Conservation (phyloP, 192 early-diverging fungal species). For the Geosiphon pyriformis region DNA sequence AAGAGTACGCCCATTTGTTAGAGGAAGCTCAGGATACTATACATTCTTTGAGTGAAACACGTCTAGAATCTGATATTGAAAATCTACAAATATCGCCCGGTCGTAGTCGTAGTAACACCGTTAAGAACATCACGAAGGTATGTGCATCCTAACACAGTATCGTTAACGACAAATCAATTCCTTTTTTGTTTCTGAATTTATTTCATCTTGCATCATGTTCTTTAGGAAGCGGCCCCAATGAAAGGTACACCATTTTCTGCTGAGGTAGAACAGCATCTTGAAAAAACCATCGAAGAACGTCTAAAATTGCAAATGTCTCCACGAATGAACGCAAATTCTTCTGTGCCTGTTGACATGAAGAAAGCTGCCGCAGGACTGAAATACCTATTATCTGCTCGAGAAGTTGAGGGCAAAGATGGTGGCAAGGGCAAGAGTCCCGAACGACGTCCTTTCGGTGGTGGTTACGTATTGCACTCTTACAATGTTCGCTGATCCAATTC, state of each 20-base stretch:
- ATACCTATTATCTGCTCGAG: constrained; percentile 36
- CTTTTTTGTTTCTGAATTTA: background rate
- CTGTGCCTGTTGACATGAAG: constrained; percentile 25
- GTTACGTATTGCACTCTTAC: constrained; percentile 19
- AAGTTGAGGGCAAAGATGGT: constrained; percentile 23
- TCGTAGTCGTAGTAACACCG: constrained; percentile 22
- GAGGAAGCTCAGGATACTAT: constrained; percentile 58
- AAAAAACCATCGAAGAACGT: constrained; percentile 42
- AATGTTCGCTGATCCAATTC: constrained; percentile 25
- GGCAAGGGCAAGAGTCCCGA: constrained; percentile 25
- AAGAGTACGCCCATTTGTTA: constrained; percentile 53
- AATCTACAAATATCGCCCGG: constrained; percentile 28
- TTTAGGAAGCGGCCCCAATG: constrained; percentile 26
- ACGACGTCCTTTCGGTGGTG: constrained; percentile 13
- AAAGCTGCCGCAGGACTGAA: constrained; percentile 39
- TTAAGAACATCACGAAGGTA: constrained; percentile 18
- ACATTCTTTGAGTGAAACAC: constrained; percentile 41
- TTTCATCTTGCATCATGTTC: background rate
- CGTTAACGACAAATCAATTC: background rate
- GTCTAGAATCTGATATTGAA: constrained; percentile 42
- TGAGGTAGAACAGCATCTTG: constrained; percentile 41
- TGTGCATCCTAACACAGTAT: background rate
- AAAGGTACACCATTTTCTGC: constrained; percentile 38
- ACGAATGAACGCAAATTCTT: background rate
- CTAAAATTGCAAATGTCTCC: constrained; percentile 30